phyloP scores from a whole-genome alignment of 352 stramenopile species.

The Phytophthora hibernalis region DNA sequence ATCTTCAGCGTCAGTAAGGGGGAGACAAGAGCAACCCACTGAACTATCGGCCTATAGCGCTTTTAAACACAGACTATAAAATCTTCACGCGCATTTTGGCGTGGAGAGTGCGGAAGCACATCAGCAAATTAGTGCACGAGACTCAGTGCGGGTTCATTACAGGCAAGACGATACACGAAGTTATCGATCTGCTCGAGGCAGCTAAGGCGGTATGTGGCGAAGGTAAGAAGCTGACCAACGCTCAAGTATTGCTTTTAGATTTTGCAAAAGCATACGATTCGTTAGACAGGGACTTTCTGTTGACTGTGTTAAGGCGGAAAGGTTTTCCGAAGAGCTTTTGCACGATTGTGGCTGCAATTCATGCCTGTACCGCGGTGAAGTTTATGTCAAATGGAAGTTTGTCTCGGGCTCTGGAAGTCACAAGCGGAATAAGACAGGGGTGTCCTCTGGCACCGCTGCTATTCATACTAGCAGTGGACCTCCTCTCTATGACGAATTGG shows the following conservation, averaged over 20 bases:
- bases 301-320: constrained; percentile 9
- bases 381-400: constrained; percentile 10
- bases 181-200: constrained; percentile 6
- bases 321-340: too few species aligned
- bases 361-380: not conserved
- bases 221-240: not conserved
- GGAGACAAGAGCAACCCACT: constrained; percentile 2
- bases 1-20: constrained; percentile 13
- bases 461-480: not conserved
- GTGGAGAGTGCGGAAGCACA: not conserved
- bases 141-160: constrained; percentile 12
- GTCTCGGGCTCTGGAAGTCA: not conserved
- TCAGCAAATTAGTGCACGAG: not conserved
- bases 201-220: not conserved
- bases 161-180: constrained; percentile 6
- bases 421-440: constrained; percentile 5
- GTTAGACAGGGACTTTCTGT: constrained; percentile 3
- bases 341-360: not conserved
- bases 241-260: constrained; percentile 10
- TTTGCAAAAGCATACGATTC: constrained; percentile 23
- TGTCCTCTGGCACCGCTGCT: constrained; percentile 2
- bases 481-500: not conserved
- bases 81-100: constrained; percentile 9
- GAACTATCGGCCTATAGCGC: constrained; percentile 3
- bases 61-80: constrained; percentile 12